phyloP scores from a whole-genome alignment of 2,329 filamentous ascomycete genomes.

The Mycosphaerella sp. region DNA sequence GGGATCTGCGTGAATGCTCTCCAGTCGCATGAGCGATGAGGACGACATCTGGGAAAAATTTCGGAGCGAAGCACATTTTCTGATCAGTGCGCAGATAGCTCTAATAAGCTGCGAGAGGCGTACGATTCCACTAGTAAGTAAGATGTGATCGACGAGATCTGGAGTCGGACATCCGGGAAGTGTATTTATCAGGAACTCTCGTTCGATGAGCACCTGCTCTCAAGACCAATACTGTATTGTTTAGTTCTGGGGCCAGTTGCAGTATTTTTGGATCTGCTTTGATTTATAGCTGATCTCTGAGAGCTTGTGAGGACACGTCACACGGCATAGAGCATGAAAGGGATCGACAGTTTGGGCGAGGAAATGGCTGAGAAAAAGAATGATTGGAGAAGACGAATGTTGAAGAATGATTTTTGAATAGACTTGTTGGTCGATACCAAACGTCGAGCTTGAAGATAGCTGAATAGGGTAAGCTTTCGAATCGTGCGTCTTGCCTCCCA shows the following conservation, averaged over 20 bases:
- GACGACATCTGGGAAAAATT: no score
- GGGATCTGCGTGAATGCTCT: no score
- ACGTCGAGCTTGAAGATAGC: background rate
- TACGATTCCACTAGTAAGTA: no score
- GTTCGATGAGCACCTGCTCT: constrained; percentile 23
- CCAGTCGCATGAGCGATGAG: no score
- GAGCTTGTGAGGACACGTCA: no score
- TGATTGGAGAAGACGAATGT: background rate
- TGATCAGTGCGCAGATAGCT: no score
- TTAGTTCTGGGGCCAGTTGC: background rate
- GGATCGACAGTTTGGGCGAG: no score
- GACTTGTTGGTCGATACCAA: background rate
- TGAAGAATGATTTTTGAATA: background rate
- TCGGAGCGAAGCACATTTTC: no score
- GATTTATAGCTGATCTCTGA: no score
- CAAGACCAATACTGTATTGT: constrained; percentile 1
- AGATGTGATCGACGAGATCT: background rate
- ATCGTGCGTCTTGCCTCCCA: background rate
- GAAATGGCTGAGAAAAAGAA: background rate
- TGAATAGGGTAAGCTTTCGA: background rate
- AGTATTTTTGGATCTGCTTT: constrained; percentile 2
- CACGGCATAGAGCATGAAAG: no score
- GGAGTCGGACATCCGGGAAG: background rate
- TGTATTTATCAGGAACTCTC: constrained; percentile 15
- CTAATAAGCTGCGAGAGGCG: no score